These are phyloP conservation scores for Elsinoe perseae DNA, from an alignment of 2,329 filamentous ascomycete species.

Conservation along the genomic window DNA sequence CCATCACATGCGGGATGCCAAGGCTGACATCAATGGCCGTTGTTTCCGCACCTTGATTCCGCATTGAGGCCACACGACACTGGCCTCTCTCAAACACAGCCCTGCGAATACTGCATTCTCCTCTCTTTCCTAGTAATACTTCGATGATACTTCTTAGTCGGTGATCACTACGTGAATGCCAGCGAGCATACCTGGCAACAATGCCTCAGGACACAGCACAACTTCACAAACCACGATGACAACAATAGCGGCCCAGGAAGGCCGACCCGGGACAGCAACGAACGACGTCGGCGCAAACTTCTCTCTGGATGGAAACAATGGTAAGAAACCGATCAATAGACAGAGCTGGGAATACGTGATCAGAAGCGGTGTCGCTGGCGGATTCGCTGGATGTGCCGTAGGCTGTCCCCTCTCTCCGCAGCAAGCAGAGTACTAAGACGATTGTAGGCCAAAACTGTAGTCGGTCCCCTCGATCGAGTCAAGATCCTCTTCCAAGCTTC, in stretches of 20 bases:
- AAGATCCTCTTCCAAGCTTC: slow-evolving; percentile 98
- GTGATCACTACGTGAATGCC: slow-evolving; percentile 29
- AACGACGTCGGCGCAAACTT: slow-evolving; percentile 47
- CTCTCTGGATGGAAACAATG: slow-evolving; percentile 32
- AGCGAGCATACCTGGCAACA: slow-evolving; percentile 27
- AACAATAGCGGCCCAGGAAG: slow-evolving; percentile 20
- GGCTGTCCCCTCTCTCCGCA: slow-evolving; percentile 32
- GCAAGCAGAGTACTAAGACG: not conserved
- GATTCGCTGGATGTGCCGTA: slow-evolving; percentile 86
- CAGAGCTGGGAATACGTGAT: slow-evolving; percentile 76
- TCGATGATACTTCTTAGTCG: not conserved
- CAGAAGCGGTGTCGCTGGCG: slow-evolving; percentile 77
- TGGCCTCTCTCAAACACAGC: not conserved
- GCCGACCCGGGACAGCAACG: slow-evolving; percentile 39
- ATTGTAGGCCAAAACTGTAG: slow-evolving; percentile 79
- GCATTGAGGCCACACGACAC: not conserved
- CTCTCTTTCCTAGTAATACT: not conserved
- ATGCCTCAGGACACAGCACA: slow-evolving; percentile 25
- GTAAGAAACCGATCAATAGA: slow-evolving; percentile 53
- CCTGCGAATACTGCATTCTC: not conserved
- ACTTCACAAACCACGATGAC: slow-evolving; percentile 30
- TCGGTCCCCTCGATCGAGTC: slow-evolving; percentile 91
- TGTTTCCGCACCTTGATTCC: slow-evolving; percentile 13
- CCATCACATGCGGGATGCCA: slow-evolving; percentile 11
- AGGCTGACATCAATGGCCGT: slow-evolving; percentile 14